A percentile compares a stretch with the other conserved stretches of the same genome.
Evolutionary conservation across 257 asterid genomes (phyloP).

Genomic region (Nicotiana paniculata): DNA sequence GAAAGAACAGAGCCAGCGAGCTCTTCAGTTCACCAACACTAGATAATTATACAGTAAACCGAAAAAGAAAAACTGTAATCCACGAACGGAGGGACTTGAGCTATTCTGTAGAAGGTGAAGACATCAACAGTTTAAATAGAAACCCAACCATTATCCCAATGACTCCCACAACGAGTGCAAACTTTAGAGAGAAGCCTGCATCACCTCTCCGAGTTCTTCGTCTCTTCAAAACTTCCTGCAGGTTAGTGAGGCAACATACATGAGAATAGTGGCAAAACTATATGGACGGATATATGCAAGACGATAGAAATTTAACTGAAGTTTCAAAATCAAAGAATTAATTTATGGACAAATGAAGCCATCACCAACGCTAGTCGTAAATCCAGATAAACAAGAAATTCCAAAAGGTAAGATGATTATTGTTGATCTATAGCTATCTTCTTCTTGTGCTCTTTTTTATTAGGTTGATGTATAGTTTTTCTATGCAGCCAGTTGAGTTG

Average conservation of each 20-base stretch:
- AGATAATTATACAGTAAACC: slow-evolving; percentile 20
- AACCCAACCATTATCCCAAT: slow-evolving; percentile 38
- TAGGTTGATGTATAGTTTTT: neutral
- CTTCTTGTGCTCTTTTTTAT: neutral
- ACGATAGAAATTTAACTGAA: neutral
- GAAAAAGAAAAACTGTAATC: neutral
- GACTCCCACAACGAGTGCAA: slow-evolving; percentile 39
- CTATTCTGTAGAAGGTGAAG: slow-evolving; percentile 29
- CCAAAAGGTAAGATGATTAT: neutral
- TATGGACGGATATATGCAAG: neutral
- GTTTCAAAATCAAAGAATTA: neutral
- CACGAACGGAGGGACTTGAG: neutral
- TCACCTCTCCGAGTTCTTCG: slow-evolving; percentile 26
- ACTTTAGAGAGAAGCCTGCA: slow-evolving; percentile 30
- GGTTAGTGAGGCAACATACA: neutral
- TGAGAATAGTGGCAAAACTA: neutral
- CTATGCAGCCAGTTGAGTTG: neutral
- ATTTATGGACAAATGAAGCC: neutral
- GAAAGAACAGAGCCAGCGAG: slow-evolving; percentile 13
- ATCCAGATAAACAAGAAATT: neutral
- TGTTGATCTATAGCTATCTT: neutral
- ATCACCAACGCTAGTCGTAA: neutral
- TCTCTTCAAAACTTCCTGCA: slow-evolving; percentile 34
- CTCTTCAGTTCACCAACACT: slow-evolving; percentile 13
- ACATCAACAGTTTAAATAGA: slow-evolving; percentile 28